Conservation (phyloP, 352 stramenopile species). For the Elongisporangium undulatum region DNA sequence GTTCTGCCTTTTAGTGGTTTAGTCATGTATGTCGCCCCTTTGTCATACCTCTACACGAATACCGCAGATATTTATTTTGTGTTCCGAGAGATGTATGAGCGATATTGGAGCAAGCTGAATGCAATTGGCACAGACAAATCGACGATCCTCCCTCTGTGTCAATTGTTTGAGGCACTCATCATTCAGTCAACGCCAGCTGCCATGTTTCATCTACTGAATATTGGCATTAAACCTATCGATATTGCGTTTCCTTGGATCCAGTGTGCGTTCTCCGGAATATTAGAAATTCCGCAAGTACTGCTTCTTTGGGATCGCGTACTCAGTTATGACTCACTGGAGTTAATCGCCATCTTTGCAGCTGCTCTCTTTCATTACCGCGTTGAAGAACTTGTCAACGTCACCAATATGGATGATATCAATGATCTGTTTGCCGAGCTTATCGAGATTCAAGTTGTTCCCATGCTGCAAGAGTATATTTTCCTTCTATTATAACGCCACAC, state of each 20-base stretch:
- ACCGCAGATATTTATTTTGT: conserved; percentile 61
- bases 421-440: conserved; percentile 68
- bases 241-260: conserved; percentile 83
- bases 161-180: conserved; percentile 68
- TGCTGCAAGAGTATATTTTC: conserved; percentile 77
- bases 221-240: conserved; percentile 54
- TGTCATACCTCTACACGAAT: conserved; percentile 72
- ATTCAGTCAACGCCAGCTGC: conserved; percentile 37
- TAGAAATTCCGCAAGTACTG: conserved; percentile 72
- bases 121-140: conserved; percentile 42
- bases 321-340: conserved; percentile 62
- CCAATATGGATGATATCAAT: conserved; percentile 42
- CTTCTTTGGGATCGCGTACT: conserved; percentile 76
- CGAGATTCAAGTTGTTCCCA: conserved; percentile 60
- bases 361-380: conserved; percentile 70
- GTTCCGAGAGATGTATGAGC: conserved; percentile 74
- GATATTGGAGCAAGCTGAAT: conserved; percentile 80
- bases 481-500: conserved; percentile 16
- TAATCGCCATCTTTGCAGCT: conserved; percentile 63
- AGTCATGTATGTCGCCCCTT: conserved; percentile 65
- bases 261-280: conserved; percentile 63
- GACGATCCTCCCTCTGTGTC: conserved; percentile 67
- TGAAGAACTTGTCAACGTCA: conserved; percentile 38
- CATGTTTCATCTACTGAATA: conserved; percentile 60
- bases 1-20: conserved; percentile 70